Conservation (phyloP, 2,329 filamentous ascomycete species). For the Metarhizium rileyi region DNA sequence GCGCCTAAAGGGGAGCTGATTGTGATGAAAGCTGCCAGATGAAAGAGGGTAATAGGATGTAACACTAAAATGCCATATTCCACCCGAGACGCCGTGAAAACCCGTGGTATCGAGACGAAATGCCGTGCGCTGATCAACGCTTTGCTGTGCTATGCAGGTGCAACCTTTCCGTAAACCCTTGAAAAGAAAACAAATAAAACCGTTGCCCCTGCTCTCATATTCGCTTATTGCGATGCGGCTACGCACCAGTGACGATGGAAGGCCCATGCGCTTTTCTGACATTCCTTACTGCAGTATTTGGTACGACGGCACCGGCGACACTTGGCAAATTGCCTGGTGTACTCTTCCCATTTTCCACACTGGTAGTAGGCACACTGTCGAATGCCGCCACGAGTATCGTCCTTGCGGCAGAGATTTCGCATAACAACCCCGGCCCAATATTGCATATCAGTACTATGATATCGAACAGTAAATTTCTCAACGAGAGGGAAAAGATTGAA, state of each 20-base stretch:
- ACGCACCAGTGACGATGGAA: slow-evolving; percentile 98
- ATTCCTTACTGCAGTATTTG: slow-evolving; percentile 99
- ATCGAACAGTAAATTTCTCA: slow-evolving; percentile 94
- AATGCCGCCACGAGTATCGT: slow-evolving; percentile 88
- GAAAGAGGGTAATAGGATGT: slow-evolving; percentile 4
- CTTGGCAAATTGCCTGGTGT: slow-evolving; percentile 92
- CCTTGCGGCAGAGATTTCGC: slow-evolving; percentile 96
- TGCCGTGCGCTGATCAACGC: slow-evolving; percentile 31
- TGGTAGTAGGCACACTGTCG: slow-evolving; percentile 96
- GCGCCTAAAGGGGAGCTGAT: background rate
- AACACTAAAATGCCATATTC: slow-evolving; percentile 13
- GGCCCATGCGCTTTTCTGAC: slow-evolving; percentile 97
- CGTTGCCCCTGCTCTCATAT: slow-evolving; percentile 4
- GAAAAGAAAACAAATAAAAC: slow-evolving; percentile 18
- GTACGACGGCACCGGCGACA: slow-evolving; percentile 91
- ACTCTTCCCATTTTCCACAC: slow-evolving; percentile 98
- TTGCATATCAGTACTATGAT: slow-evolving; percentile 95
- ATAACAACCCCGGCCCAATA: slow-evolving; percentile 99
- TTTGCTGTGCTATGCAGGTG: slow-evolving; percentile 32
- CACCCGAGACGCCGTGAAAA: slow-evolving; percentile 18
- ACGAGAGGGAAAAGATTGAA: slow-evolving; percentile 98
- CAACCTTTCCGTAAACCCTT: slow-evolving; percentile 20
- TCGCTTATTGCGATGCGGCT: slow-evolving; percentile 48
- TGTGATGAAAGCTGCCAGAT: slow-evolving; percentile 4
- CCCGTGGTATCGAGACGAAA: slow-evolving; percentile 36